A percentile compares a stretch with the other conserved stretches of the same genome.
Conservation (phyloP, 2,329 filamentous ascomycete species). For the Sporothrix brunneoviolacea region DNA sequence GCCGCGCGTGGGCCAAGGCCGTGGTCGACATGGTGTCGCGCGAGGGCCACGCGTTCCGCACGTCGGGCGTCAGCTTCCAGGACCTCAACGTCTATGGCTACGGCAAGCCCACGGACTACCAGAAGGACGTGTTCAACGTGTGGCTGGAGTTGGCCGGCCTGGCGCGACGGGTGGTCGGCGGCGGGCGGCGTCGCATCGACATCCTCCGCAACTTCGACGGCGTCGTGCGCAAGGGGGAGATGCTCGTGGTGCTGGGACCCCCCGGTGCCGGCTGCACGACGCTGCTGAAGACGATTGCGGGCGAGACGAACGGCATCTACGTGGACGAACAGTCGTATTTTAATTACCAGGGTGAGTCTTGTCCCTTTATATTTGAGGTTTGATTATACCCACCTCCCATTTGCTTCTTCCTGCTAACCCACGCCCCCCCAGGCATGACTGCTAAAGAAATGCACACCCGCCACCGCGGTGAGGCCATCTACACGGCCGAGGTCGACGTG, state of each 20-base stretch:
- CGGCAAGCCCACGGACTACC: conserved; percentile 62
- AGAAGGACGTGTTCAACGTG: conserved; percentile 59
- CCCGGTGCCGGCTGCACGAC: conserved; percentile 74
- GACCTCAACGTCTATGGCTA: conserved; percentile 64
- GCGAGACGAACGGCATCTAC: conserved; percentile 74
- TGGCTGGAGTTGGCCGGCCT: conserved; percentile 44
- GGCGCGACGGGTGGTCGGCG: conserved; percentile 44
- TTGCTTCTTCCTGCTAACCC: neutral
- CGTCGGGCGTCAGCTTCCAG: conserved; percentile 58
- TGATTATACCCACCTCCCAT: too few relatives aligned
- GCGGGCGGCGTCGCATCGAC: conserved; percentile 53
- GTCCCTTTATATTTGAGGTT: neutral
- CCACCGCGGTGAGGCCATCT: conserved; percentile 80
- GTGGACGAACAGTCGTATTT: conserved; percentile 65
- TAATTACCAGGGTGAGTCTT: conserved; percentile 65
- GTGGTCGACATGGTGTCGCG: conserved; percentile 46
- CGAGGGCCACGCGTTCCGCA: conserved; percentile 51
- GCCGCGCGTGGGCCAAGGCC: conserved; percentile 53
- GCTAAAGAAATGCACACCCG: conserved; percentile 68
- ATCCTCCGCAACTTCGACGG: conserved; percentile 64
- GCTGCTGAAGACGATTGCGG: conserved; percentile 75
- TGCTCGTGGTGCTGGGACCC: conserved; percentile 68
- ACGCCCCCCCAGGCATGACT: conserved; percentile 44
- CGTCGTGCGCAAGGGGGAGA: conserved; percentile 62
- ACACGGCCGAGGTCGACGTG: conserved; percentile 76